Conservation (phyloP, 2,329 filamentous ascomycete species). For the Xylariaceae sp. region DNA sequence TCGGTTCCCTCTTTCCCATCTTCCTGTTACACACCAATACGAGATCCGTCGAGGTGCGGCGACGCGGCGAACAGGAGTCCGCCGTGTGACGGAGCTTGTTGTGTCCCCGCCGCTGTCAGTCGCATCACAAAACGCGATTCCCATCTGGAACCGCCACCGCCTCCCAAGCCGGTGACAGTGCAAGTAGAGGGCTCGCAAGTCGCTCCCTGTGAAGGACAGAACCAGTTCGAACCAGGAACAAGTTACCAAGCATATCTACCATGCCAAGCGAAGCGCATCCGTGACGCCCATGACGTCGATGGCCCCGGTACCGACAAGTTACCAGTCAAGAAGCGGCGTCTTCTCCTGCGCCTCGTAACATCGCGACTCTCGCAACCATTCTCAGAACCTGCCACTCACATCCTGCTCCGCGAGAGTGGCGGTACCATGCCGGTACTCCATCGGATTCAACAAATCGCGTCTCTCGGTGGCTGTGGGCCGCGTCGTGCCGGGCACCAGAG, state of each 20-base stretch:
- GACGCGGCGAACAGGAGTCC: not conserved
- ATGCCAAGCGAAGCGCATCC: slow-evolving; percentile 41
- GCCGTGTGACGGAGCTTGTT: not conserved
- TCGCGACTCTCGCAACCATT: slow-evolving; percentile 65
- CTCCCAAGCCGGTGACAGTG: not conserved
- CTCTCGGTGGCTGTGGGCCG: slow-evolving; percentile 26
- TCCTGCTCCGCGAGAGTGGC: slow-evolving; percentile 55
- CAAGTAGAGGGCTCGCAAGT: not conserved
- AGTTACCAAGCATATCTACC: not conserved
- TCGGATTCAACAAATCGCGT: slow-evolving; percentile 45
- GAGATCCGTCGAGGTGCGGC: slow-evolving; percentile 5
- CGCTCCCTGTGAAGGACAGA: not conserved
- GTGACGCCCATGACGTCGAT: slow-evolving; percentile 54
- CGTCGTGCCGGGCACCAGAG: slow-evolving; percentile 44
- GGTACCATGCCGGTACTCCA: slow-evolving; percentile 36
- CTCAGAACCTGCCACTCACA: slow-evolving; percentile 64
- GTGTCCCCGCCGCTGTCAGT: not conserved
- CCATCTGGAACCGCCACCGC: not conserved
- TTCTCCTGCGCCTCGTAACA: slow-evolving; percentile 60
- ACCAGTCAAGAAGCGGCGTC: slow-evolving; percentile 60
- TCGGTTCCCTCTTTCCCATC: slow-evolving; percentile 14
- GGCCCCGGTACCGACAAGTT: slow-evolving; percentile 47
- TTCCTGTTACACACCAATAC: slow-evolving; percentile 11
- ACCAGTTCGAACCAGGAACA: not conserved
- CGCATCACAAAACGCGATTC: not conserved